Evolutionary conservation across 2,329 filamentous ascomycete genomes (phyloP).

Genomic region (Ilyonectria mors-panacis): DNA sequence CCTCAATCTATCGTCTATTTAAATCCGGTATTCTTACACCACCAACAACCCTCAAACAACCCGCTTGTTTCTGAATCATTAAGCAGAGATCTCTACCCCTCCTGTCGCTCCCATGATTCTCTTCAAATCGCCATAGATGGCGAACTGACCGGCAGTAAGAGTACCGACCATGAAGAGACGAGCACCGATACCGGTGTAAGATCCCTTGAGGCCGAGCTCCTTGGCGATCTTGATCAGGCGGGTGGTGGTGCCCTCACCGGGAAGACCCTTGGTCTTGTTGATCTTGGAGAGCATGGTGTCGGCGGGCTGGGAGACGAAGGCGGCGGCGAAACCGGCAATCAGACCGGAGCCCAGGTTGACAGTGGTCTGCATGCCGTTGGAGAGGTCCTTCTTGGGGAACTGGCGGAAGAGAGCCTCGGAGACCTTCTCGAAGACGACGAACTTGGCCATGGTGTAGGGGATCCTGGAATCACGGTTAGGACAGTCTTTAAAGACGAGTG

Average conservation of each 20-base stretch:
- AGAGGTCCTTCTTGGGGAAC: slow-evolving; percentile 80
- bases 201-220: slow-evolving; percentile 86
- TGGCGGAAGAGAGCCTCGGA: slow-evolving; percentile 78
- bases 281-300: slow-evolving; percentile 97
- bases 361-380: slow-evolving; percentile 79
- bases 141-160: slow-evolving; percentile 85
- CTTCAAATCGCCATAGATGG: slow-evolving; percentile 77
- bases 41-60: no score
- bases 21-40: no score
- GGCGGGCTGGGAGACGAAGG: slow-evolving; percentile 89
- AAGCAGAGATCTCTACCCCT: no score
- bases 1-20: no score
- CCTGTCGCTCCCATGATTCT: no score
- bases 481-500: background rate
- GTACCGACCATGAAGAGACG: slow-evolving; percentile 76
- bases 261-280: slow-evolving; percentile 93
- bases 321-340: slow-evolving; percentile 82
- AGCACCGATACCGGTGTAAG: slow-evolving; percentile 85
- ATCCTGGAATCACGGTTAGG: slow-evolving; percentile 68
- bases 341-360: slow-evolving; percentile 79
- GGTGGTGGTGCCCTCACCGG: slow-evolving; percentile 85
- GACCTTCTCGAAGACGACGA: slow-evolving; percentile 94
- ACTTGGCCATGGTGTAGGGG: slow-evolving; percentile 96
- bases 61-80: no score
- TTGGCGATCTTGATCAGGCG: slow-evolving; percentile 90